Evolutionary conservation across 1,284 basidiomycete species (phyloP).

Genomic region (Golubevia sp.): DNA sequence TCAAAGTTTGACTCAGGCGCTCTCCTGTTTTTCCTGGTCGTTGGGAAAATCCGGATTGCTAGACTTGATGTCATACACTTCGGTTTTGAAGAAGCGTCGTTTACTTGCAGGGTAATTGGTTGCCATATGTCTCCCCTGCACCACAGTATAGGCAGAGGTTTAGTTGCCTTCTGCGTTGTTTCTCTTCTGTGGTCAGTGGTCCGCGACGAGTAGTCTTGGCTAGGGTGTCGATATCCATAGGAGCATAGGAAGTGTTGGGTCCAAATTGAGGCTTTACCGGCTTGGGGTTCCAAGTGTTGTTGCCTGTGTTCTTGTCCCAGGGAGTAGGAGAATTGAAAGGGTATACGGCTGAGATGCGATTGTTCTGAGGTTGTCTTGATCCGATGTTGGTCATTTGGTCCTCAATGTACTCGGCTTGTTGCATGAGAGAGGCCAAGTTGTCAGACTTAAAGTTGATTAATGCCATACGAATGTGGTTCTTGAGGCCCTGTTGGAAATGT

Average conservation of each 20-base stretch:
- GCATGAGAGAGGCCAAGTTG: background rate
- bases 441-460: background rate
- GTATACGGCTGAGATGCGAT: no score
- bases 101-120: background rate
- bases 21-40: background rate
- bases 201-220: constrained; percentile 2
- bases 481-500: constrained; percentile 5
- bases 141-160: constrained; percentile 7
- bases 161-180: background rate
- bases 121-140: background rate
- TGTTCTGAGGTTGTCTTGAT: background rate
- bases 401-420: constrained; percentile 6
- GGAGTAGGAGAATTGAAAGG: no score
- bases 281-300: background rate
- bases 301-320: background rate
- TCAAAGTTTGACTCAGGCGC: background rate
- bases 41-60: no score
- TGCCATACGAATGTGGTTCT: constrained; percentile 1
- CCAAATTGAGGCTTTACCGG: background rate
- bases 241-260: background rate
- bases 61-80: background rate
- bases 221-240: background rate
- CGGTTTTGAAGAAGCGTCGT: background rate
- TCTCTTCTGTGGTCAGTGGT: constrained; percentile 2
- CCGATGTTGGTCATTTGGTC: background rate